A percentile compares a stretch with the other conserved stretches of the same genome.
Evolutionary conservation across 164 flowering plant genomes (phyloP).

Genomic region (Vitis rotundifolia): DNA sequence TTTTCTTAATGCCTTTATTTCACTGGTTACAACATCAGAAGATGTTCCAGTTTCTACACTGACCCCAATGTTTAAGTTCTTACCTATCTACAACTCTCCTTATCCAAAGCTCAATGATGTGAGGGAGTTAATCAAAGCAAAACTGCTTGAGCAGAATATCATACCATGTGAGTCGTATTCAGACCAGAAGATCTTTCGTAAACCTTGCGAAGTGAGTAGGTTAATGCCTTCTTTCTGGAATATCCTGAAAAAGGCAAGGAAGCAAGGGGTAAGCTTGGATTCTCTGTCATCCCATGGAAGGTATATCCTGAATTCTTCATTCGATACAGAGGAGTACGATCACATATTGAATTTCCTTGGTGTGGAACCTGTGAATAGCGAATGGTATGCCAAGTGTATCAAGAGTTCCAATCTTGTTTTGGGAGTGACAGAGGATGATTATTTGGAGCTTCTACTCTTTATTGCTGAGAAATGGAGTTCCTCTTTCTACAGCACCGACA

Average conservation of each 20-base stretch:
- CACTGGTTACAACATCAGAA: slow-evolving; percentile 36
- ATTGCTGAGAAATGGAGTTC: slow-evolving; percentile 35
- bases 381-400: slow-evolving; percentile 63
- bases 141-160: slow-evolving; percentile 36
- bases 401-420: slow-evolving; percentile 42
- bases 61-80: slow-evolving; percentile 34
- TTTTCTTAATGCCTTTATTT: slow-evolving; percentile 49
- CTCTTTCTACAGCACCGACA: slow-evolving; percentile 20
- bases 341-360: slow-evolving; percentile 37
- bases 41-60: slow-evolving; percentile 45
- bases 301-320: slow-evolving; percentile 36
- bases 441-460: slow-evolving; percentile 35
- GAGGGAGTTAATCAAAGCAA: slow-evolving; percentile 40
- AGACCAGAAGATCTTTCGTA: slow-evolving; percentile 44
- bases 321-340: slow-evolving; percentile 34
- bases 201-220: slow-evolving; percentile 54
- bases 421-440: slow-evolving; percentile 34
- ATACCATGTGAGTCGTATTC: slow-evolving; percentile 45
- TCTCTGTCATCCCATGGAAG: slow-evolving; percentile 52
- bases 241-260: slow-evolving; percentile 41
- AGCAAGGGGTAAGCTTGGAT: slow-evolving; percentile 36
- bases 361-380: slow-evolving; percentile 35
- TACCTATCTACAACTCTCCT: slow-evolving; percentile 42
- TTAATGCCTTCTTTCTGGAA: slow-evolving; percentile 45
- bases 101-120: slow-evolving; percentile 35